These are phyloP conservation scores for Madurella fahalii DNA, from an alignment of 2,329 filamentous ascomycete genomes.

Conservation along the genomic window DNA sequence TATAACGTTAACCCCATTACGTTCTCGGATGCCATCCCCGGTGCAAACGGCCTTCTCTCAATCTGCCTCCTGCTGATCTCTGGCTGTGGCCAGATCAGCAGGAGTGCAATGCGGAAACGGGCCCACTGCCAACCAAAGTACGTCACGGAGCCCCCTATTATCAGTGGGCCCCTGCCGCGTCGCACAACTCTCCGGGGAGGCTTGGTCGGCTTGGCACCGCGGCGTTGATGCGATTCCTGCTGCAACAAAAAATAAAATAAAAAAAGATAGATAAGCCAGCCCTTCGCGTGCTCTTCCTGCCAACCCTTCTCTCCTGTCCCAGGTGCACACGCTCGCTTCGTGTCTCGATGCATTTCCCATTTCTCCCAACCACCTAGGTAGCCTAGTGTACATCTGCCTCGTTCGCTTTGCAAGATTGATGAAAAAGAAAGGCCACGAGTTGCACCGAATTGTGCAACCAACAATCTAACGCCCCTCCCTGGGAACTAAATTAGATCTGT, in stretches of 20 bases:
- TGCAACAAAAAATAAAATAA: neutral
- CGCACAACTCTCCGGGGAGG: neutral
- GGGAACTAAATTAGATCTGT: neutral
- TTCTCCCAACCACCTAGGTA: neutral
- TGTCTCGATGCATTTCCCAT: neutral
- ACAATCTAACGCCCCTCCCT: neutral
- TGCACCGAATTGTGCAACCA: no score
- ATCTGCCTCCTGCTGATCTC: no score
- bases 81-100: no score
- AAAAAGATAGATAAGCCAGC: slow-evolving; percentile 11
- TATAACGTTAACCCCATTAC: no score
- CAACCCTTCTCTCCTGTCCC: neutral
- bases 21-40: no score
- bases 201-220: slow-evolving; percentile 3
- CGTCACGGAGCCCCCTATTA: slow-evolving; percentile 7
- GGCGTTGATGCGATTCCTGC: neutral
- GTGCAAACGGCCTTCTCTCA: no score
- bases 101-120: no score
- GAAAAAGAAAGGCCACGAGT: neutral
- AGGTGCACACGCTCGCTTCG: slow-evolving; percentile 12
- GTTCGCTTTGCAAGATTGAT: neutral
- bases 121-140: neutral
- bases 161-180: slow-evolving; percentile 2
- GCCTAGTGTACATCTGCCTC: neutral
- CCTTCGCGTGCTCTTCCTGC: neutral